Evolutionary conservation across 2,329 filamentous ascomycete species (phyloP), one percentile per base, ranked within the genome.

Genomic region (Phoma sp.): DNA sequence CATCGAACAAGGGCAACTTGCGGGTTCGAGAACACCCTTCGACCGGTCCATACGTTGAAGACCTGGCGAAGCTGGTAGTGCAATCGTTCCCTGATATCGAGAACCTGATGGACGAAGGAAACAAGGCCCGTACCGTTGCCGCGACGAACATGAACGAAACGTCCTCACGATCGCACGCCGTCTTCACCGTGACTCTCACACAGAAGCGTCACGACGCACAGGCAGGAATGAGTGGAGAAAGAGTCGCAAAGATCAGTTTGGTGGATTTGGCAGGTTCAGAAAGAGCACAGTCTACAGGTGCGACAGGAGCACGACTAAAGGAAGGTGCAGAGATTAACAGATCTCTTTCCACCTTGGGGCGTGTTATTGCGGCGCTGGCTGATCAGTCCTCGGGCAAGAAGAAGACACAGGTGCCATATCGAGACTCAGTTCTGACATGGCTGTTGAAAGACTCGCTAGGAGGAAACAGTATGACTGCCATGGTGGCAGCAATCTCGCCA

Each of bases 81-180:
- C 87, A 92, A 65, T 94, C 92, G 57, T 98, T 99, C 74, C 84
- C 89, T 50, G 96, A 99, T 74, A 98, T 99, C 64, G 95, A 99
- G 71, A 88, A 97, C 72, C 80, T 99, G 68, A 99, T 99, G 95
- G 95, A 99, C 73, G 94, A 98, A 78, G 95, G 95, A 70, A 99
- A 99, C 82, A 99, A 99, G 78, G 95, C 95, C 31, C 85, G 95
- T 81, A 99, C 95, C 0, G 95, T 99, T 35, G 95, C 95, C 3
- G 95, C 95, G 7, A 99, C 95, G 35, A 99, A 98, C 84, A 99
- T 99, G 95, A 99, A 99, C 82, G 95, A 98, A 77, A 99, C 96
- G 0, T 97, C 92, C 57, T 96, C 92, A 84, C 89, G 95, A 81
- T 98, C 94, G 74, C 95, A 99, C 76, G 95, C 95, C 36, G 96